Percentiles rank a stretch among this genome's conserved stretches.
These are phyloP conservation scores for Ustanciosporium gigantosporum DNA, from an alignment of 1,284 basidiomycete species.

Conservation along the genomic window DNA sequence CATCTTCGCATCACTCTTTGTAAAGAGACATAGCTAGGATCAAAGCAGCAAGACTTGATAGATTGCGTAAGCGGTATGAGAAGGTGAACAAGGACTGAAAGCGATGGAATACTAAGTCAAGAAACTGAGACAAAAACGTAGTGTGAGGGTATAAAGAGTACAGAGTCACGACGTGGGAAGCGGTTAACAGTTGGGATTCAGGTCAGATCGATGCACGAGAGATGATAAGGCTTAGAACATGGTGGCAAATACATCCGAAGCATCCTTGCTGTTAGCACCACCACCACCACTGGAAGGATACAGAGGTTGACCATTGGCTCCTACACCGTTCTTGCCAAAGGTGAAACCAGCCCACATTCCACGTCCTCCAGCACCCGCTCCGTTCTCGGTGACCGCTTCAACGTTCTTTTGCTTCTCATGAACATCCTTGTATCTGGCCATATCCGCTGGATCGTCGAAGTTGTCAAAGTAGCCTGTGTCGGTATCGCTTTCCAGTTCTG, in stretches of 20 bases:
- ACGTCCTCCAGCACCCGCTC: conserved; percentile 66
- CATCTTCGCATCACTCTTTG: too few species aligned
- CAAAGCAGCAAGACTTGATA: too few species aligned
- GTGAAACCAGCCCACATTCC: conserved; percentile 98
- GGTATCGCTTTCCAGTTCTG: conserved; percentile 88
- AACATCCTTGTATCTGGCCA: conserved; percentile 90
- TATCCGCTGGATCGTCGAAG: conserved; percentile 86
- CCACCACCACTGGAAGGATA: conserved; percentile 11
- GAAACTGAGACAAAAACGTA: too few species aligned
- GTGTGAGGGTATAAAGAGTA: too few species aligned
- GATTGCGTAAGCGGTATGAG: too few species aligned
- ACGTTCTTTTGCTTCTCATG: conserved; percentile 96
- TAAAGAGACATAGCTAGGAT: too few species aligned
- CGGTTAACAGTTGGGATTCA: too few species aligned
- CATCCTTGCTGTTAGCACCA: conserved; percentile 10
- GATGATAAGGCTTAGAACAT: conserved; percentile 55
- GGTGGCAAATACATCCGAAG: conserved; percentile 46
- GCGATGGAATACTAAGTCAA: too few species aligned
- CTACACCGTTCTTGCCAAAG: conserved; percentile 65
- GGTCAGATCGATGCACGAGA: too few species aligned
- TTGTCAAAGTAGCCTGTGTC: conserved; percentile 98
- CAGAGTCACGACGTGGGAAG: too few species aligned
- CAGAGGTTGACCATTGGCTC: conserved; percentile 28
- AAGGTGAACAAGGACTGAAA: too few species aligned
- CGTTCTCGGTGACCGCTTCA: conserved; percentile 75